Percentiles rank a stretch among this genome's conserved stretches.
phyloP scores from a whole-genome alignment of 768 basidiomycete genomes.

The Favolaschia claudopus region DNA sequence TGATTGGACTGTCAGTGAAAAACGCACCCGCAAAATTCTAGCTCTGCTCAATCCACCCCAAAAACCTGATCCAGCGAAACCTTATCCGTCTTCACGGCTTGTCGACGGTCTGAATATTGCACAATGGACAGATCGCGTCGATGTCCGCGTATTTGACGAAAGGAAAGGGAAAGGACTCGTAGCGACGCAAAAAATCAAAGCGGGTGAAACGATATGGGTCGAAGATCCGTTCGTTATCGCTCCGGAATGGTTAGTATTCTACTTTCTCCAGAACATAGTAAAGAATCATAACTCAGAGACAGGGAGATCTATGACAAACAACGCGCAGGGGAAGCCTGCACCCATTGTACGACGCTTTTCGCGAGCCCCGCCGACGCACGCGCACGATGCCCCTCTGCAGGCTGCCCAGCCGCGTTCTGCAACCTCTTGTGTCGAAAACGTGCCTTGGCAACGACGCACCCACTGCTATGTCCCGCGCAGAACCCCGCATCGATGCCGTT shows the following conservation, averaged over 20 bases:
- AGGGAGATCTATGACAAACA: conserved; percentile 86
- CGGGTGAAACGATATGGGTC: conserved; percentile 83
- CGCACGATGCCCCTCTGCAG: conserved; percentile 58
- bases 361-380: conserved; percentile 44
- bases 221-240: conserved; percentile 84
- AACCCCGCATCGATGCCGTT: conserved; percentile 75
- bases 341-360: conserved; percentile 76
- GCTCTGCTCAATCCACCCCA: conserved; percentile 34
- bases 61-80: neutral
- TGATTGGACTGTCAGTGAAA: conserved; percentile 85
- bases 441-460: conserved; percentile 63
- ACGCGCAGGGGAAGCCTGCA: conserved; percentile 65
- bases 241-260: conserved; percentile 73
- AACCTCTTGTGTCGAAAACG: conserved; percentile 78
- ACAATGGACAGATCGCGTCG: conserved; percentile 69
- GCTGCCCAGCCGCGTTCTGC: conserved; percentile 78
- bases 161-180: conserved; percentile 87
- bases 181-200: conserved; percentile 67
- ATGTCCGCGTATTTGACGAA: conserved; percentile 71
- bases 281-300: too few species aligned
- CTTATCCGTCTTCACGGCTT: conserved; percentile 38
- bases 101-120: conserved; percentile 68
- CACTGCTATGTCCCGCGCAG: conserved; percentile 75
- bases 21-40: conserved; percentile 77
- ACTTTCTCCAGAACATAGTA: too few species aligned